phyloP scores from a whole-genome alignment of 2,329 filamentous ascomycete species.

The Xylaria sp. region DNA sequence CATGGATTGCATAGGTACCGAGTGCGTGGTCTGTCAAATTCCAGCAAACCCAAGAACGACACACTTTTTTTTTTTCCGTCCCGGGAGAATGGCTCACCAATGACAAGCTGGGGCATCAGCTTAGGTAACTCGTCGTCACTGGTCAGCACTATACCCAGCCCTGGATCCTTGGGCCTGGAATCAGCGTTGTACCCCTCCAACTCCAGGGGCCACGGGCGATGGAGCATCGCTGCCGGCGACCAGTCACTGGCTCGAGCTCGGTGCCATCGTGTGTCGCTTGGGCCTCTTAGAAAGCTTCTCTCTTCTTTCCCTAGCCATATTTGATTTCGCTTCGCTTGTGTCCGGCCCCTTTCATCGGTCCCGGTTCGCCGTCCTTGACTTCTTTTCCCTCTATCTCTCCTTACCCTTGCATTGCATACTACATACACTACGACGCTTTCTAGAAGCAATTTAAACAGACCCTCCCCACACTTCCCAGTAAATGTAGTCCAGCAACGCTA shows the following conservation, averaged over 20 bases:
- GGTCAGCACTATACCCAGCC: slow-evolving; percentile 30
- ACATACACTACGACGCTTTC: slow-evolving; percentile 11
- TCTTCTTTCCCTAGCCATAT: slow-evolving; percentile 28
- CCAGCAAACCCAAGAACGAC: slow-evolving; percentile 13
- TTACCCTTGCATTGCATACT: slow-evolving; percentile 24
- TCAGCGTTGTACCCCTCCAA: slow-evolving; percentile 27
- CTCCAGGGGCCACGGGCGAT: slow-evolving; percentile 9
- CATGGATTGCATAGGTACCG: slow-evolving; percentile 17
- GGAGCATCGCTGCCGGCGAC: slow-evolving; percentile 28
- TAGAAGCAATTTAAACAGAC: slow-evolving; percentile 33
- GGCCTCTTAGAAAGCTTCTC: slow-evolving; percentile 35
- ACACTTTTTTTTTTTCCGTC: slow-evolving; percentile 24
- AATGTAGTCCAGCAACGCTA: slow-evolving; percentile 6
- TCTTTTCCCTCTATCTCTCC: background rate
- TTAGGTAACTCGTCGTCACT: slow-evolving; percentile 25
- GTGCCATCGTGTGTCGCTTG: slow-evolving; percentile 34
- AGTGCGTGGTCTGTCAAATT: slow-evolving; percentile 1
- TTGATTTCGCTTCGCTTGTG: slow-evolving; percentile 28
- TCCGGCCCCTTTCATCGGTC: slow-evolving; percentile 29
- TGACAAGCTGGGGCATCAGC: slow-evolving; percentile 30
- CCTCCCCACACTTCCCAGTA: slow-evolving; percentile 35
- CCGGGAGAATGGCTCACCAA: slow-evolving; percentile 41
- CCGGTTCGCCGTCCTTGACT: slow-evolving; percentile 18
- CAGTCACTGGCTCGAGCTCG: slow-evolving; percentile 24
- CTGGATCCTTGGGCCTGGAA: slow-evolving; percentile 35